Evolutionary conservation across 768 basidiomycete species (phyloP).

Genomic region (Pholiota microspora): DNA sequence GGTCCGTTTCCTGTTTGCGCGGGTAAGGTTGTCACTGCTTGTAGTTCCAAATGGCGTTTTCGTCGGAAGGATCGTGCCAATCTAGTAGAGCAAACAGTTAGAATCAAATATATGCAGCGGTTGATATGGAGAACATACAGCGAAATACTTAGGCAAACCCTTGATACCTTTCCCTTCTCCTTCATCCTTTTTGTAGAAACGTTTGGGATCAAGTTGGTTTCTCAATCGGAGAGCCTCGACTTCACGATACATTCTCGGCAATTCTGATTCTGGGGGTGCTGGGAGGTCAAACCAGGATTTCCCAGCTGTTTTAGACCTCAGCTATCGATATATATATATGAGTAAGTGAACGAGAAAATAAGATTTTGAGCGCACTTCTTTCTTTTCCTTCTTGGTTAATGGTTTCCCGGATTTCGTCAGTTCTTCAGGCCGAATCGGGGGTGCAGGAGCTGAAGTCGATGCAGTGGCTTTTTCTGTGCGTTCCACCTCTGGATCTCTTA

Average conservation of each 20-base stretch:
- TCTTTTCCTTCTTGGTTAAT: constrained; percentile 70
- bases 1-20: constrained; percentile 72
- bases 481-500: constrained; percentile 65
- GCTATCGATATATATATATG: constrained; percentile 35
- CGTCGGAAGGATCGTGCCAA: constrained; percentile 76
- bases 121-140: constrained; percentile 47
- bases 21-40: constrained; percentile 68
- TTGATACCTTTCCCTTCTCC: constrained; percentile 85
- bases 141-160: constrained; percentile 85
- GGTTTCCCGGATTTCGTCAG: constrained; percentile 60
- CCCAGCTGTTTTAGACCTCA: constrained; percentile 72
- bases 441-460: constrained; percentile 47
- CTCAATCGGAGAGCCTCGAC: constrained; percentile 84
- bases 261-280: constrained; percentile 74
- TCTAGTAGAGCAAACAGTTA: constrained; percentile 37
- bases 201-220: constrained; percentile 89
- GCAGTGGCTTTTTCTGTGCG: constrained; percentile 50
- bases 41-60: constrained; percentile 70
- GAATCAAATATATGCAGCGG: constrained; percentile 3
- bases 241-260: constrained; percentile 78
- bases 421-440: constrained; percentile 62
- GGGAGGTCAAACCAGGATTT: constrained; percentile 88
- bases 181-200: constrained; percentile 86
- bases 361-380: constrained; percentile 47
- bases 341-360: background rate